Evolutionary conservation across 179 eudicot genomes (phyloP), one percentile per base, ranked within the genome.

Genomic region (Beta corolliflora): DNA sequence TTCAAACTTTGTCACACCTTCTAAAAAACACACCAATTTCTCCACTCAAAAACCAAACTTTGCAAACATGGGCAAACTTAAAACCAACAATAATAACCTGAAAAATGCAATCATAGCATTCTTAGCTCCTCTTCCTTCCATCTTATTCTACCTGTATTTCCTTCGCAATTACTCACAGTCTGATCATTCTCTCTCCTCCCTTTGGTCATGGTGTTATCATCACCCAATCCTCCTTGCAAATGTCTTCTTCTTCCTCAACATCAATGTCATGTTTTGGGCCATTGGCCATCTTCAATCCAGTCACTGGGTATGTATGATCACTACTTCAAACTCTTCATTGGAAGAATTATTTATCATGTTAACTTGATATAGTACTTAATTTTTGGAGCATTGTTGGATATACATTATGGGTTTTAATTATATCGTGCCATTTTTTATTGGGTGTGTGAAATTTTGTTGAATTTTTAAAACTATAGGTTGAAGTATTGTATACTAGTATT

Each of bases 191-290:
- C 77, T 81, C 18, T 85, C 87, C 48, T 69, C 75, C 48, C 6
- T 89, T 41, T 95, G 94, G 93, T 76, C 80, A 56, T 96, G 99
- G 99, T 91, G 95, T 79, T 86, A 88, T 82, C 59, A 88, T 21
- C 97, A 92, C 78, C 99, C 99, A 10, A 36, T 96, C 29, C 88
- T 96, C 6, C 83, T 96, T 25, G 93, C 92, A 71, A 89, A 91
- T 68, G 75, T 83, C 77, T 77, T 96, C 75, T 96, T 92, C 91
- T 94, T 96, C 84, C 69, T 94, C 86, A 96, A 96, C 64, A 87
- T 96, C 74, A 86, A 92, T 80, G 64, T 92, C 81, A 87, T 92
- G 64, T 94, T 94, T 84, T 96, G 99, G 99, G 25, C 84, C 79
- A 85, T 96, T 54, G 90, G 92, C 68, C 90, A 87, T 83, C 50